Conservation (phyloP, 139 green algal species). For the Ulvella scutata region DNA sequence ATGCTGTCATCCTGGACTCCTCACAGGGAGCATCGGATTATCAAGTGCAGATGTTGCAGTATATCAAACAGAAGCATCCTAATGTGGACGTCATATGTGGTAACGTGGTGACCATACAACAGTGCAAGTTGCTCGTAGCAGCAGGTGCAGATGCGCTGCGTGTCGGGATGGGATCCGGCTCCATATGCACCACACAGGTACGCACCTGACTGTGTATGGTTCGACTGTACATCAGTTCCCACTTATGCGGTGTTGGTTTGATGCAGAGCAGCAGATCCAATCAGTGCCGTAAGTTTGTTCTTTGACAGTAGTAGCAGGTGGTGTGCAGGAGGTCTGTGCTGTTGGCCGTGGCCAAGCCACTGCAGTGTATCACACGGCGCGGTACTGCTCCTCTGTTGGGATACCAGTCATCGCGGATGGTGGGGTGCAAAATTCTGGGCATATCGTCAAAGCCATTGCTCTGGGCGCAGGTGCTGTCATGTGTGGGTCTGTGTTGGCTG, state of each 20-base stretch:
- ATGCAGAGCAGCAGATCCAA: not conserved
- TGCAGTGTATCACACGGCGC: conserved; percentile 66
- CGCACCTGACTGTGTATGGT: not conserved
- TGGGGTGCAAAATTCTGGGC: conserved; percentile 88
- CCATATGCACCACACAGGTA: conserved; percentile 96
- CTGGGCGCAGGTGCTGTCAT: conserved; percentile 90
- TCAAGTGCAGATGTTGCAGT: conserved; percentile 74
- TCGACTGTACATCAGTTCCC: not conserved
- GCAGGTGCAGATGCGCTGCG: conserved; percentile 79
- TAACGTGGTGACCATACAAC: conserved; percentile 76
- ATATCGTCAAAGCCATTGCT: conserved; percentile 91
- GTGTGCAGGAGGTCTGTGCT: conserved; percentile 64
- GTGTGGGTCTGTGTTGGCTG: conserved; percentile 90
- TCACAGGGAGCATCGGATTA: conserved; percentile 34
- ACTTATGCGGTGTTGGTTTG: not conserved
- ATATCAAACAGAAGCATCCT: conserved; percentile 76
- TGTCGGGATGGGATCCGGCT: conserved; percentile 93
- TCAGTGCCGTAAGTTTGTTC: not conserved
- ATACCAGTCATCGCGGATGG: conserved; percentile 94
- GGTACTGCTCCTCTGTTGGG: conserved; percentile 35
- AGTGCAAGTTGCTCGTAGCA: conserved; percentile 59
- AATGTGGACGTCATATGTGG: conserved; percentile 86
- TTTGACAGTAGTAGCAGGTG: not conserved
- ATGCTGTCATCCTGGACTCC: conserved; percentile 82
- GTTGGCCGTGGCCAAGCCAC: conserved; percentile 91